phyloP scores from a whole-genome alignment of 164 flowering plant species.

The Magnolia sinica region DNA sequence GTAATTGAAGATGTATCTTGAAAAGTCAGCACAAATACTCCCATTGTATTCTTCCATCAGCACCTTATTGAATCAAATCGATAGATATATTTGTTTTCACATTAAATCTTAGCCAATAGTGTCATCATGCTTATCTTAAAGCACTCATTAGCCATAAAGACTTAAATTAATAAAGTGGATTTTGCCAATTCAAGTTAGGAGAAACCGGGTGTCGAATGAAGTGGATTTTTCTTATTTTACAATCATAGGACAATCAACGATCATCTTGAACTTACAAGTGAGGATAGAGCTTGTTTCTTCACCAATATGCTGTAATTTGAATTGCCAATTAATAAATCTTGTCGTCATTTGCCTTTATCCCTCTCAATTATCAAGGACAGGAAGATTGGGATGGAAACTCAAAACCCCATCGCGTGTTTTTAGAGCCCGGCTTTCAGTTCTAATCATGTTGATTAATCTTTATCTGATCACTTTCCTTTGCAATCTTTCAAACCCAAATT shows the following conservation, averaged over 20 bases:
- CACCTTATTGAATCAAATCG: no score
- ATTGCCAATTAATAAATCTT: background rate
- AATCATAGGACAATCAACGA: no score
- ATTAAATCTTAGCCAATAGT: no score
- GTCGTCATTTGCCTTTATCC: background rate
- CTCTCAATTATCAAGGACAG: background rate
- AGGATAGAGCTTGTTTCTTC: background rate
- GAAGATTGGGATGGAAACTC: background rate
- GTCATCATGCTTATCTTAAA: no score
- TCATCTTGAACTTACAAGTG: background rate
- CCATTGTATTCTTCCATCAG: no score
- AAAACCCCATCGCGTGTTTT: background rate
- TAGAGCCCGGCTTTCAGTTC: background rate
- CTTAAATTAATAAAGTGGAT: no score
- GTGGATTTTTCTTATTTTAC: no score
- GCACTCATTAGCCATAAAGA: no score
- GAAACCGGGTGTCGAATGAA: background rate
- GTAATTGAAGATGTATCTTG: no score
- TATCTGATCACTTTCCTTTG: background rate
- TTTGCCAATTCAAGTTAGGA: no score
- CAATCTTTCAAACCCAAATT: background rate
- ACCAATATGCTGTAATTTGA: background rate
- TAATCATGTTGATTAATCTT: background rate
- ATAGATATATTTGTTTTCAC: no score
- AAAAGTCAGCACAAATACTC: no score